These are phyloP conservation scores for Solanum ossicruentum DNA, from an alignment of 257 asterid species.

Conservation along the genomic window DNA sequence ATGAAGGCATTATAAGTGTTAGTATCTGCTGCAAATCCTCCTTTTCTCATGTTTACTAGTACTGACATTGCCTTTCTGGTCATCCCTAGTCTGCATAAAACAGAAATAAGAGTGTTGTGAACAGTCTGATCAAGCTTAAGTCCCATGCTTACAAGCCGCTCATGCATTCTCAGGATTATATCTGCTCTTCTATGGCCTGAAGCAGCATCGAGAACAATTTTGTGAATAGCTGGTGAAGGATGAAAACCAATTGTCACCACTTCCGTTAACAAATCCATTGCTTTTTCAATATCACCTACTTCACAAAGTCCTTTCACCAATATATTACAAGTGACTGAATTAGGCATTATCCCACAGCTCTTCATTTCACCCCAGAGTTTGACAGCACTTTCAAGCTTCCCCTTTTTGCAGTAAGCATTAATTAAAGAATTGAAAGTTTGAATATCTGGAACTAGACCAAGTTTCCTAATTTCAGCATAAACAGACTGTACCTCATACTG, in stretches of 20 bases:
- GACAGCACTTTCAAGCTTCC: conserved; percentile 47
- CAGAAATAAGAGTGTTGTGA: conserved; percentile 43
- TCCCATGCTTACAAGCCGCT: conserved; percentile 53
- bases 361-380: conserved; percentile 55
- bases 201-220: conserved; percentile 49
- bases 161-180: conserved; percentile 47
- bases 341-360: conserved; percentile 45
- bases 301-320: conserved; percentile 71
- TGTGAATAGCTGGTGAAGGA: conserved; percentile 51
- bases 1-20: conserved; percentile 66
- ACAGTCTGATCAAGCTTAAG: conserved; percentile 36
- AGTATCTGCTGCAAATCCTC: conserved; percentile 60
- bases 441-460: conserved; percentile 60
- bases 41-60: conserved; percentile 45
- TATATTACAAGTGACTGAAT: conserved; percentile 44
- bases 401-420: conserved; percentile 55
- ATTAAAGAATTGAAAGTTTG: conserved; percentile 64
- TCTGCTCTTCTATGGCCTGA: conserved; percentile 45
- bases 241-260: conserved; percentile 31
- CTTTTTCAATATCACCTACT: conserved; percentile 39
- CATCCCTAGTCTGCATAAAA: conserved; percentile 70
- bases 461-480: conserved; percentile 38
- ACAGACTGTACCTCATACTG: conserved; percentile 50
- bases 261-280: conserved; percentile 51
- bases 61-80: conserved; percentile 60